Conservation (phyloP, 345 rosid genomes). For the Barbarea vulgaris region DNA sequence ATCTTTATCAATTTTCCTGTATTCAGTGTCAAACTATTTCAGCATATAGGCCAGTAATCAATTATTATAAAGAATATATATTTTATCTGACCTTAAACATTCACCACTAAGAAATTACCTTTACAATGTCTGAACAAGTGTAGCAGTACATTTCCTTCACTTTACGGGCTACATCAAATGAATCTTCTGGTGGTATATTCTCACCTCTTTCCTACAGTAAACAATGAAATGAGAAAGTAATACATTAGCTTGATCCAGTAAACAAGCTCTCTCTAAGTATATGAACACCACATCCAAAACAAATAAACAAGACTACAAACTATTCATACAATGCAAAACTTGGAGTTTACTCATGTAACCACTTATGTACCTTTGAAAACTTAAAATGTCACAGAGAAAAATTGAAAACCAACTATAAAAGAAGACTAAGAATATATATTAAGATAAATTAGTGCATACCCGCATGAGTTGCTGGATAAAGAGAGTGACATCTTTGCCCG, state of each 20-base stretch:
- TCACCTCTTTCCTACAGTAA: slow-evolving; percentile 92
- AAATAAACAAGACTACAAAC: background rate
- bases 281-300: background rate
- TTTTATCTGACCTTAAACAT: background rate
- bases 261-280: background rate
- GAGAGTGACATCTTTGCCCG: slow-evolving; percentile 88
- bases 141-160: slow-evolving; percentile 93
- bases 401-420: background rate
- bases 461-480: slow-evolving; percentile 98
- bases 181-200: slow-evolving; percentile 95
- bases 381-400: background rate
- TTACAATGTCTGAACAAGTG: slow-evolving; percentile 93
- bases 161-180: slow-evolving; percentile 91
- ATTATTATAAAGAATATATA: background rate
- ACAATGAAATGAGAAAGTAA: slow-evolving; percentile 25
- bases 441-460: slow-evolving; percentile 47
- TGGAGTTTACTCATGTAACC: slow-evolving; percentile 3
- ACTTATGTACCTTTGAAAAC: background rate
- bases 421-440: background rate
- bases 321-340: background rate
- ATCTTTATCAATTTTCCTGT: slow-evolving; percentile 4
- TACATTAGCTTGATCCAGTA: background rate
- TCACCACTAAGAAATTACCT: slow-evolving; percentile 51
- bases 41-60: slow-evolving; percentile 21
- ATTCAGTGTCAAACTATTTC: slow-evolving; percentile 3